Conservation (phyloP, 108 stramenopile species). For the Cyclotella baltica region DNA sequence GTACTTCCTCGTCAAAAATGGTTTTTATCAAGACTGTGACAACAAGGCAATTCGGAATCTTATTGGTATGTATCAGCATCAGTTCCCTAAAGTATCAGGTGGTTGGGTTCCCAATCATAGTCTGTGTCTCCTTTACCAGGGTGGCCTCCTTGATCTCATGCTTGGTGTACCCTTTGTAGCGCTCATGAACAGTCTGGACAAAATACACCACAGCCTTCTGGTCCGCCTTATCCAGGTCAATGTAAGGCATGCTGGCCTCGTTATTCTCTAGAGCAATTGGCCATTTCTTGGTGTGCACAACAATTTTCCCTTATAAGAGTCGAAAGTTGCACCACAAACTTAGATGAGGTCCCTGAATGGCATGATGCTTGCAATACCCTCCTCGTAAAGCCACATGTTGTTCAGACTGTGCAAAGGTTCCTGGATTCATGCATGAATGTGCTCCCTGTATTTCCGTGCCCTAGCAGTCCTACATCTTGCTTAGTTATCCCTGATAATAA, state of each 20-base stretch:
- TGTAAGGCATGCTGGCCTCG: conserved; percentile 11
- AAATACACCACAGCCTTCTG: neutral
- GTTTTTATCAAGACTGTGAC: conserved; percentile 12
- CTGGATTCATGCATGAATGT: neutral
- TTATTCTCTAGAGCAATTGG: conserved; percentile 4
- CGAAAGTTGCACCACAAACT: conserved; percentile 19
- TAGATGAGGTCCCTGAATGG: conserved; percentile 16
- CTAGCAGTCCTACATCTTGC: neutral
- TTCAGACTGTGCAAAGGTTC: neutral
- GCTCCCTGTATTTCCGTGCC: conserved; percentile 32
- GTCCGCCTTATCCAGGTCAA: conserved; percentile 11
- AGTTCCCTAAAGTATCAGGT: conserved; percentile 10
- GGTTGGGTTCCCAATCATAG: conserved; percentile 30
- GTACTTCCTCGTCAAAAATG: conserved; percentile 53
- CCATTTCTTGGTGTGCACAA: conserved; percentile 30
- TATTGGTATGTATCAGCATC: conserved; percentile 24
- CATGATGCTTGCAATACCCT: conserved; percentile 39
- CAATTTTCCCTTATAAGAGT: neutral
- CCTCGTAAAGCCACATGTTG: conserved; percentile 23
- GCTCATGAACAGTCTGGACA: conserved; percentile 26
- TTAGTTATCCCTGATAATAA: neutral
- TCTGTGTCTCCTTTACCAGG: conserved; percentile 21
- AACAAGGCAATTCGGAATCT: conserved; percentile 37
- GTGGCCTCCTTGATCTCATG: conserved; percentile 20
- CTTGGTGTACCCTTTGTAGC: conserved; percentile 43